Conservation (phyloP, 179 eudicot species). For the Carnegiea gigantea region DNA sequence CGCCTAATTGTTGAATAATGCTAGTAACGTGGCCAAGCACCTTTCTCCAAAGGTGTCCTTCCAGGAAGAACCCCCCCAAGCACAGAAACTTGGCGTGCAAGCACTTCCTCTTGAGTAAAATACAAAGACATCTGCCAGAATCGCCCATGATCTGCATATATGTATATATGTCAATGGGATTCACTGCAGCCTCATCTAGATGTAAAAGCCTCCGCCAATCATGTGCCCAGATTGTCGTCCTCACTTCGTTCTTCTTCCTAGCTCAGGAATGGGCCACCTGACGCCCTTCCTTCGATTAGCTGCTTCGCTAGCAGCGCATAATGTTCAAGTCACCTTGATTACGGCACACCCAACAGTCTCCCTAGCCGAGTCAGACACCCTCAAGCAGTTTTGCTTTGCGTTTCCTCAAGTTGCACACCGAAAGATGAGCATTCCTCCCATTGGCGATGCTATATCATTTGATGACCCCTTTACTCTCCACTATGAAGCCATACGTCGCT, state of each 20-base stretch:
- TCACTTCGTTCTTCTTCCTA: constrained; percentile 32
- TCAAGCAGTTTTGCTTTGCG: constrained; percentile 1
- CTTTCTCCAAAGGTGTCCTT: not conserved
- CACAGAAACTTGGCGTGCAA: constrained; percentile 27
- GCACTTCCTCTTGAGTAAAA: constrained; percentile 1
- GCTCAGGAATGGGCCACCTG: constrained; percentile 33
- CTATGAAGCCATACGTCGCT: constrained; percentile 26
- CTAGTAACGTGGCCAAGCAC: not conserved
- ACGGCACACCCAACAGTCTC: constrained; percentile 29
- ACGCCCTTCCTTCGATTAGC: constrained; percentile 29
- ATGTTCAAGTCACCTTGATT: constrained; percentile 19
- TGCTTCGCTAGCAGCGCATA: constrained; percentile 17
- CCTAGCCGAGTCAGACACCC: constrained; percentile 21
- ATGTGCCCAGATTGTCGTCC: constrained; percentile 16
- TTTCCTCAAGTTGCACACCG: constrained; percentile 24
- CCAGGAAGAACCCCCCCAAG: not conserved
- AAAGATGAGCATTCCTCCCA: constrained; percentile 8
- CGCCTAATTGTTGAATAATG: not conserved
- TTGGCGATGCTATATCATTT: not conserved
- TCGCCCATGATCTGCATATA: not conserved
- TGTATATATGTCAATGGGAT: not conserved
- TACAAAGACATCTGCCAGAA: not conserved
- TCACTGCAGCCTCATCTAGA: not conserved
- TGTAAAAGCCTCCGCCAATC: not conserved
- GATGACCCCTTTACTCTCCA: constrained; percentile 24